Percentiles rank a stretch among this genome's conserved stretches.
These are phyloP conservation scores for Kluyveromyces aestuarii DNA, from an alignment of 805 yeast species.

Conservation along the genomic window DNA sequence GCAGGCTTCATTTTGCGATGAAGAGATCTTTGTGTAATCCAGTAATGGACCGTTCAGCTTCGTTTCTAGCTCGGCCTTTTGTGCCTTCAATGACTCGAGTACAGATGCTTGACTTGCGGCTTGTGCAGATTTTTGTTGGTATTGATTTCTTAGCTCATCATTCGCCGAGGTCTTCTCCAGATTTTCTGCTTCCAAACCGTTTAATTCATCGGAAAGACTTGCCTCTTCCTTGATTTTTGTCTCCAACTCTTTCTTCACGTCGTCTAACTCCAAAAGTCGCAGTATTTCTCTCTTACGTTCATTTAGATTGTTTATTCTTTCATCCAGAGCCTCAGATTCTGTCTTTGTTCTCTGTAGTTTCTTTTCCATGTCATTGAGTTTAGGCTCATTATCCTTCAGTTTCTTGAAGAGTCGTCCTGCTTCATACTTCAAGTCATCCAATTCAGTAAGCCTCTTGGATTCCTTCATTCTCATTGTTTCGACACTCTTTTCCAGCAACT, in stretches of 20 bases:
- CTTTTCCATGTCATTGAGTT: slow-evolving; percentile 18
- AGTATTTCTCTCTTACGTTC: slow-evolving; percentile 7
- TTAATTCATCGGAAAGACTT: slow-evolving; percentile 13
- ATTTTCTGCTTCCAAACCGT: slow-evolving; percentile 51
- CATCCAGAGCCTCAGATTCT: slow-evolving; percentile 12
- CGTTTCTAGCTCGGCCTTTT: slow-evolving; percentile 19
- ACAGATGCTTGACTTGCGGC: slow-evolving; percentile 37
- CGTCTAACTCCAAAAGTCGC: slow-evolving; percentile 4
- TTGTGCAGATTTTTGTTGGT: slow-evolving; percentile 37
- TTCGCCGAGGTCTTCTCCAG: slow-evolving; percentile 21
- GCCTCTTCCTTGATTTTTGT: slow-evolving; percentile 8
- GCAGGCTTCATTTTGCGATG: slow-evolving; percentile 6
- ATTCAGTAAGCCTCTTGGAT: slow-evolving; percentile 31
- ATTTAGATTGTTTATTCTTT: slow-evolving; percentile 7
- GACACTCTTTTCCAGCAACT: slow-evolving; percentile 15
- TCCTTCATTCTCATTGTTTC: slow-evolving; percentile 27
- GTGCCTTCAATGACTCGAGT: slow-evolving; percentile 17
- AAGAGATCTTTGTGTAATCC: slow-evolving; percentile 15
- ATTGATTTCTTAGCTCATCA: slow-evolving; percentile 30
- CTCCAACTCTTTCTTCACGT: slow-evolving; percentile 6
- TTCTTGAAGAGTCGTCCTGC: slow-evolving; percentile 36
- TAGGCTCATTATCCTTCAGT: slow-evolving; percentile 17
- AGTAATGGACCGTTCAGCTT: slow-evolving; percentile 30
- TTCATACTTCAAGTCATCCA: slow-evolving; percentile 33
- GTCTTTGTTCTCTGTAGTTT: slow-evolving; percentile 14